Evolutionary conservation across 2,329 filamentous ascomycete genomes (phyloP).

Genomic region (Cladophialophora exuberans): DNA sequence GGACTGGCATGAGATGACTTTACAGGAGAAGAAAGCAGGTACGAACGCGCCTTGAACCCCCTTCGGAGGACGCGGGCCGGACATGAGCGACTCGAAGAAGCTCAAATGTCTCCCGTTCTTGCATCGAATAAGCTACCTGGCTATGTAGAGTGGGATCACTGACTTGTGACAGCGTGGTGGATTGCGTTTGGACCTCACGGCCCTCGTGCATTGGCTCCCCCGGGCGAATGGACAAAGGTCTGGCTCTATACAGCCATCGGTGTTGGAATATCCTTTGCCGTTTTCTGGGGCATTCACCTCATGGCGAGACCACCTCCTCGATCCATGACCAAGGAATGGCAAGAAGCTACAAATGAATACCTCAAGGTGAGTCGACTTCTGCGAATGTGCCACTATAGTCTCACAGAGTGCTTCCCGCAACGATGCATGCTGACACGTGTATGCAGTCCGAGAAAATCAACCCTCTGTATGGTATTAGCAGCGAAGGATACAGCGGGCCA

Average conservation of each 20-base stretch:
- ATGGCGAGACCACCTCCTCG: conserved; percentile 73
- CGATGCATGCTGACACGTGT: conserved; percentile 15
- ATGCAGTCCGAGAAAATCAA: conserved; percentile 78
- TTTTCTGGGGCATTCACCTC: conserved; percentile 74
- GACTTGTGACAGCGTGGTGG: conserved; percentile 76
- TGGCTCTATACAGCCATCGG: conserved; percentile 72
- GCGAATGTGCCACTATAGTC: neutral
- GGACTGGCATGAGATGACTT: conserved; percentile 91
- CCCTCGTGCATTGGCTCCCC: conserved; percentile 78
- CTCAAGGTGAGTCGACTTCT: conserved; percentile 66
- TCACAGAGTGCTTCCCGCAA: neutral
- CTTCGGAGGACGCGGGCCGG: neutral
- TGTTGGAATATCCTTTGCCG: conserved; percentile 64
- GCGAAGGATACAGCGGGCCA: conserved; percentile 75
- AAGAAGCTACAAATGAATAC: conserved; percentile 93
- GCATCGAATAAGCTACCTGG: neutral
- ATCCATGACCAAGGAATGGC: conserved; percentile 97
- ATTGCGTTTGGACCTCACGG: conserved; percentile 98
- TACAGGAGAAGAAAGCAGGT: conserved; percentile 99
- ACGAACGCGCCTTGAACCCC: conserved; percentile 53
- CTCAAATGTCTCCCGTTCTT: neutral
- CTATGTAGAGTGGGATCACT: conserved; percentile 33
- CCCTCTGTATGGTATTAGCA: conserved; percentile 81
- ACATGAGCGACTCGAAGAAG: neutral
- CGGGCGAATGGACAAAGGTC: conserved; percentile 82